phyloP scores from a whole-genome alignment of 23 red algal species.

The Cyanidium caldarium region DNA sequence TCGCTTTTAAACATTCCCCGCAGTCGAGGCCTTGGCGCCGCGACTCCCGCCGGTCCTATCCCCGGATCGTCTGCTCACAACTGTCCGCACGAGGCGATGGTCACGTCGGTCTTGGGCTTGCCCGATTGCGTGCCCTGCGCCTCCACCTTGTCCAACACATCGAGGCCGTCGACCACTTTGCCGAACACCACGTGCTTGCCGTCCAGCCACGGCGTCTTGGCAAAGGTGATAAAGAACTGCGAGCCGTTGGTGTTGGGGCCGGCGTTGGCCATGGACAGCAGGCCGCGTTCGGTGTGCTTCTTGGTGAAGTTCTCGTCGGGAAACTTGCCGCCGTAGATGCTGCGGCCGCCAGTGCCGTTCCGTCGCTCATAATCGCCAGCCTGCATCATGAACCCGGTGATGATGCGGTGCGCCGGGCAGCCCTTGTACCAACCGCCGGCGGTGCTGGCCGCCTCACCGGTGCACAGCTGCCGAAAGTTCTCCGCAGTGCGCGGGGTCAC shows the following conservation, averaged over 20 bases:
- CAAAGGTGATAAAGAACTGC: conserved; percentile 69
- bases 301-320: conserved; percentile 68
- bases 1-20: too few species aligned
- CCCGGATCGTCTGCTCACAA: too few species aligned
- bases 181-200: conserved; percentile 83
- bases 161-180: conserved; percentile 41
- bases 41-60: too few species aligned
- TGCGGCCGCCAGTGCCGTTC: conserved; percentile 14
- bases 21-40: too few species aligned
- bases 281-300: conserved; percentile 38
- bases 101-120: conserved; percentile 16
- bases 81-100: conserved; percentile 56
- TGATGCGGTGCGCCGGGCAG: conserved; percentile 20
- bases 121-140: background rate
- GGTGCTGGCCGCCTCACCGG: background rate
- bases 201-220: conserved; percentile 39
- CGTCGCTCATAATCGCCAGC: conserved; percentile 14
- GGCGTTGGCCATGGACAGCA: conserved; percentile 77
- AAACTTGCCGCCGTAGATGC: conserved; percentile 33
- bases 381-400: background rate
- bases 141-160: conserved; percentile 48
- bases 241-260: conserved; percentile 59
- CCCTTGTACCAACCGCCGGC: conserved; percentile 27
- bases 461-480: conserved; percentile 31
- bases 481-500: conserved; percentile 33